Conservation (phyloP, 371 early-diverging fungal genomes). For the Fennellomyces sp. region DNA sequence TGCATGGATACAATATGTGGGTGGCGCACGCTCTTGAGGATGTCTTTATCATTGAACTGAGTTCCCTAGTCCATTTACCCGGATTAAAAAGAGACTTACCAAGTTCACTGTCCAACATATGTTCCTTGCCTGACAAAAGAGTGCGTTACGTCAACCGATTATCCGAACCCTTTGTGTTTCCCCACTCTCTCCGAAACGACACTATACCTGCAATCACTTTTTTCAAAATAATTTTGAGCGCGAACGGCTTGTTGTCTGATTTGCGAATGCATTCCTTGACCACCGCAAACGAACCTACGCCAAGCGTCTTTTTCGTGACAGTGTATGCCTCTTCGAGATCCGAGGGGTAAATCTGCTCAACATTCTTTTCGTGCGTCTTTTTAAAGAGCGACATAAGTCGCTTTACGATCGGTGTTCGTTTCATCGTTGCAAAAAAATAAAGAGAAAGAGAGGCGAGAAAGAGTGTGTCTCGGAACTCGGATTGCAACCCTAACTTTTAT, state of each 20-base stretch:
- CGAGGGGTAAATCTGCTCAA: conserved; percentile 1
- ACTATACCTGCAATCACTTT: conserved; percentile 56
- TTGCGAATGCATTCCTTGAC: conserved; percentile 73
- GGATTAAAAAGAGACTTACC: conserved; percentile 33
- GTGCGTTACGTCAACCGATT: background rate
- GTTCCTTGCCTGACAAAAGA: conserved; percentile 64
- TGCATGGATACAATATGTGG: conserved; percentile 82
- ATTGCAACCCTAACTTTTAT: background rate
- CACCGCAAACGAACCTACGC: conserved; percentile 83
- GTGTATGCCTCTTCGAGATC: conserved; percentile 29
- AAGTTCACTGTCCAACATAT: conserved; percentile 85
- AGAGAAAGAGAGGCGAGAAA: background rate
- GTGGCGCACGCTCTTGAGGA: conserved; percentile 78
- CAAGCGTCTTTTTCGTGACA: conserved; percentile 58
- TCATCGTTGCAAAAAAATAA: conserved; percentile 18
- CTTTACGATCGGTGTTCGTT: conserved; percentile 44
- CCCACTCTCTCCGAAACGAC: background rate
- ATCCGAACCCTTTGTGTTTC: background rate
- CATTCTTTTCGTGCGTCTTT: conserved; percentile 47
- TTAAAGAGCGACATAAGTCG: conserved; percentile 49
- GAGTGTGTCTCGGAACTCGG: background rate
- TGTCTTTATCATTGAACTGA: conserved; percentile 37
- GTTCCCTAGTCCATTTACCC: background rate
- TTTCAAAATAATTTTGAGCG: conserved; percentile 86
- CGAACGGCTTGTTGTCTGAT: conserved; percentile 62